A percentile compares a stretch with the other conserved stretches of the same genome.
Conservation (phyloP, 1,284 basidiomycete genomes). For the Boletellus deceptivus region DNA sequence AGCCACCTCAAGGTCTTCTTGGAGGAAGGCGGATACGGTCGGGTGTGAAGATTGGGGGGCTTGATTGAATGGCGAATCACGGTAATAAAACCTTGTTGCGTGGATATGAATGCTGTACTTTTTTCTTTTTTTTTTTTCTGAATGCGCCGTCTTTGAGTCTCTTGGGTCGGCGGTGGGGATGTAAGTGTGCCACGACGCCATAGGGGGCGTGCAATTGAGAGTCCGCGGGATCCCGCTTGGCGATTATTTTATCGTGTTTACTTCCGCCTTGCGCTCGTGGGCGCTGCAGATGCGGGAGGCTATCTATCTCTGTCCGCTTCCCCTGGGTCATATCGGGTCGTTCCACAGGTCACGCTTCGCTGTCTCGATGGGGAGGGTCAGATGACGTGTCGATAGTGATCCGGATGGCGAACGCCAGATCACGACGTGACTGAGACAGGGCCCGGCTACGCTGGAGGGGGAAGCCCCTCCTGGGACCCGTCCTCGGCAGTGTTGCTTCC, state of each 20-base stretch:
- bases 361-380: conserved; percentile 8
- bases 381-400: conserved; percentile 11
- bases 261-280: conserved; percentile 1
- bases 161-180: not conserved
- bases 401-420: not conserved
- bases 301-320: not conserved
- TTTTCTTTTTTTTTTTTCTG: no score
- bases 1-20: conserved; percentile 67
- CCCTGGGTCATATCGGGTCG: not conserved
- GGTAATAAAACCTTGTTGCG: conserved; percentile 20
- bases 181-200: not conserved
- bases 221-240: conserved; percentile 20
- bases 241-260: not conserved
- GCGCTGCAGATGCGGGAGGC: not conserved
- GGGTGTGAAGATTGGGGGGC: conserved; percentile 36
- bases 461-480: not conserved
- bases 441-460: not conserved
- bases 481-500: no score
- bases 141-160: no score
- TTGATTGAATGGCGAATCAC: conserved; percentile 19
- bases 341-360: not conserved
- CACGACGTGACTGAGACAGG: conserved; percentile 3
- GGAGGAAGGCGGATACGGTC: conserved; percentile 63
- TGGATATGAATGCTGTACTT: conserved; percentile 1
- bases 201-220: conserved; percentile 15